A percentile compares a stretch with the other conserved stretches of the same genome.
Conservation (phyloP, 2,329 filamentous ascomycete genomes). For the Bipolaris victoriae region DNA sequence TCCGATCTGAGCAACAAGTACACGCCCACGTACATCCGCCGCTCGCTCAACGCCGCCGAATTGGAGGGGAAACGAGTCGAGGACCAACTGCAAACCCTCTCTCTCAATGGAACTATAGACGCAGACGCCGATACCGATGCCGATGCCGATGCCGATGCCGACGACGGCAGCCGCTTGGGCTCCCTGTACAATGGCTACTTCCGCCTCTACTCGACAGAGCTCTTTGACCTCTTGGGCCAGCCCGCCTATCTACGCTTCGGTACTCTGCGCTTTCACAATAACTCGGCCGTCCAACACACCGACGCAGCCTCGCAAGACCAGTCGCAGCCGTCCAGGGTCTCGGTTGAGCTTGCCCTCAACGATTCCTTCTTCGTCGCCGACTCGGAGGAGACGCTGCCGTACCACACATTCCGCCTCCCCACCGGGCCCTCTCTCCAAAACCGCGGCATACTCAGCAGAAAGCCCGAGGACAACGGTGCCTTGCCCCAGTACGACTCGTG, state of each 20-base stretch:
- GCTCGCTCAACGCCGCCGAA: slow-evolving; percentile 38
- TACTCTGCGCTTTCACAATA: slow-evolving; percentile 43
- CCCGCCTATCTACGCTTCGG: slow-evolving; percentile 45
- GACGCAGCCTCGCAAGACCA: slow-evolving; percentile 2
- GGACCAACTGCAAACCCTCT: slow-evolving; percentile 34
- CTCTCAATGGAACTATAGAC: slow-evolving; percentile 7
- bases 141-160: slow-evolving; percentile 10
- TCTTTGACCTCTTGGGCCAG: slow-evolving; percentile 45
- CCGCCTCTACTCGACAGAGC: slow-evolving; percentile 44
- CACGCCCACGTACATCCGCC: slow-evolving; percentile 42
- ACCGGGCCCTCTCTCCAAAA: slow-evolving; percentile 41
- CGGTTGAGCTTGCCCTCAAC: slow-evolving; percentile 43
- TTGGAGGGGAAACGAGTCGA: slow-evolving; percentile 40
- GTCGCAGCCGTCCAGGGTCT: slow-evolving; percentile 20
- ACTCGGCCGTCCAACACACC: slow-evolving; percentile 7
- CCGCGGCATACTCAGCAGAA: slow-evolving; percentile 42
- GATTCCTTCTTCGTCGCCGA: slow-evolving; percentile 44
- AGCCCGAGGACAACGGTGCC: slow-evolving; percentile 35
- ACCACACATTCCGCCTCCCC: slow-evolving; percentile 43
- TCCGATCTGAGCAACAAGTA: slow-evolving; percentile 40
- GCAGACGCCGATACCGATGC: slow-evolving; percentile 3
- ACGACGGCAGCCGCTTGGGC: slow-evolving; percentile 23
- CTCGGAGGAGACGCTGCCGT: slow-evolving; percentile 45
- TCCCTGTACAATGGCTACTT: slow-evolving; percentile 45
- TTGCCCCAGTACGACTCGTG: slow-evolving; percentile 47